These are phyloP conservation scores for Cladosporium sphaerospermum DNA, from an alignment of 2,329 filamentous ascomycete genomes.

Conservation along the genomic window DNA sequence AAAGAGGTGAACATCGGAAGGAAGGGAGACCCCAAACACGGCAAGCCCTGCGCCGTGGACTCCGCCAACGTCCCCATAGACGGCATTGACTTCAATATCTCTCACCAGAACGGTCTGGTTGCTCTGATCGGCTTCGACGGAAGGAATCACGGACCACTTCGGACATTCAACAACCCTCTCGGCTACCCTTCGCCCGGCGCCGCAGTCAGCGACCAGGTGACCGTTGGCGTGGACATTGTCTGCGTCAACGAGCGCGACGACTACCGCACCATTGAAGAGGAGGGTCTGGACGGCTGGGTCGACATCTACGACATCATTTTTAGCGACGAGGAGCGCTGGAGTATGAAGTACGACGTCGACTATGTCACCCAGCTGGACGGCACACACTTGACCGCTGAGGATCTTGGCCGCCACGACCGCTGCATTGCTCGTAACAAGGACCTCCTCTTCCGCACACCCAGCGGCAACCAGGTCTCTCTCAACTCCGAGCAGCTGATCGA, in stretches of 20 bases:
- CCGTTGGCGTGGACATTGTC: conserved; percentile 70
- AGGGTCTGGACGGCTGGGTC: conserved; percentile 62
- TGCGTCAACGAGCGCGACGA: conserved; percentile 63
- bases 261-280: conserved; percentile 53
- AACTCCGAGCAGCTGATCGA: conserved; percentile 47
- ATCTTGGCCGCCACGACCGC: conserved; percentile 40
- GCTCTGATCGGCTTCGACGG: conserved; percentile 52
- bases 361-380: conserved; percentile 42
- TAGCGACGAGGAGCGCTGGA: conserved; percentile 52
- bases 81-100: conserved; percentile 65
- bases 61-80: conserved; percentile 33
- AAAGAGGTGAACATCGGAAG: conserved; percentile 50
- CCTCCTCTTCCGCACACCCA: conserved; percentile 33
- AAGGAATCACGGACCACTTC: conserved; percentile 16
- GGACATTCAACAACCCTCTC: conserved; percentile 22
- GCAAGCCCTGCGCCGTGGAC: conserved; percentile 46
- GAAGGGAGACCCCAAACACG: conserved; percentile 45
- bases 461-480: conserved; percentile 33
- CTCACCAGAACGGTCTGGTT: conserved; percentile 71
- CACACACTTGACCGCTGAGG: conserved; percentile 32
- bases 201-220: conserved; percentile 28
- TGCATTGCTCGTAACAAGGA: conserved; percentile 34
- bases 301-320: conserved; percentile 69
- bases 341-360: conserved; percentile 53
- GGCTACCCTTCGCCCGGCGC: conserved; percentile 21